Conservation (phyloP, 2,329 filamentous ascomycete species). For the Xylaria sp. region DNA sequence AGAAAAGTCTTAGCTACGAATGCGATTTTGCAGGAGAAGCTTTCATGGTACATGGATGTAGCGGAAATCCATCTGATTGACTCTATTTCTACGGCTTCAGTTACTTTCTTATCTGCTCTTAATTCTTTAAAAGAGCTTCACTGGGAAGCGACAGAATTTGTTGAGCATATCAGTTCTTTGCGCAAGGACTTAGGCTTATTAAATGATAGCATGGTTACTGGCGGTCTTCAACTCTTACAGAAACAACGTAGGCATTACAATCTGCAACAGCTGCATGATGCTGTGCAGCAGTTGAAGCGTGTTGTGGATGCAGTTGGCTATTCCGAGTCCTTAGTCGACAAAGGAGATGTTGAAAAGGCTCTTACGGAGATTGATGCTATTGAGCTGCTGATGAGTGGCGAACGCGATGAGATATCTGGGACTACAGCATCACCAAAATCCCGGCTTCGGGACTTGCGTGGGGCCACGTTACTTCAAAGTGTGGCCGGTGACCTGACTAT, state of each 20-base stretch:
- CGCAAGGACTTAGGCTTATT: too few relatives aligned
- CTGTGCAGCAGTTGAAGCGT: slow-evolving; percentile 82
- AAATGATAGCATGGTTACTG: slow-evolving; percentile 55
- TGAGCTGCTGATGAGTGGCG: slow-evolving; percentile 81
- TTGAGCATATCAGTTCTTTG: slow-evolving; percentile 57
- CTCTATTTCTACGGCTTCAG: slow-evolving; percentile 93
- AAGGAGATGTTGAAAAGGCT: slow-evolving; percentile 82
- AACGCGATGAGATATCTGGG: slow-evolving; percentile 58
- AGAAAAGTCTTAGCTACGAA: slow-evolving; percentile 93
- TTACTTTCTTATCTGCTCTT: slow-evolving; percentile 93
- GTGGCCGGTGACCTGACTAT: slow-evolving; percentile 80
- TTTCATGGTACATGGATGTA: slow-evolving; percentile 99
- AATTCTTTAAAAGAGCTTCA: slow-evolving; percentile 91
- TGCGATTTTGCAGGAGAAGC: slow-evolving; percentile 95
- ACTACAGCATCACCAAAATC: slow-evolving; percentile 5
- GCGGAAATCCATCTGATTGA: slow-evolving; percentile 96
- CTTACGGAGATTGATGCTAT: slow-evolving; percentile 80
- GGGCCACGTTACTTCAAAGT: slow-evolving; percentile 80
- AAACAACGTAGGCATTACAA: slow-evolving; percentile 86
- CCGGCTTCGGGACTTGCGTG: slow-evolving; percentile 55
- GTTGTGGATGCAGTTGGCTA: slow-evolving; percentile 78
- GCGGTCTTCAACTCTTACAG: slow-evolving; percentile 85
- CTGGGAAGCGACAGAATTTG: slow-evolving; percentile 89
- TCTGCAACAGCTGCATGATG: slow-evolving; percentile 80
- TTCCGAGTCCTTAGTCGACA: slow-evolving; percentile 84